A percentile compares a stretch with the other conserved stretches of the same genome.
These are phyloP conservation scores for Cyclotella sp. DNA, from an alignment of 108 stramenopile species.

Conservation along the genomic window DNA sequence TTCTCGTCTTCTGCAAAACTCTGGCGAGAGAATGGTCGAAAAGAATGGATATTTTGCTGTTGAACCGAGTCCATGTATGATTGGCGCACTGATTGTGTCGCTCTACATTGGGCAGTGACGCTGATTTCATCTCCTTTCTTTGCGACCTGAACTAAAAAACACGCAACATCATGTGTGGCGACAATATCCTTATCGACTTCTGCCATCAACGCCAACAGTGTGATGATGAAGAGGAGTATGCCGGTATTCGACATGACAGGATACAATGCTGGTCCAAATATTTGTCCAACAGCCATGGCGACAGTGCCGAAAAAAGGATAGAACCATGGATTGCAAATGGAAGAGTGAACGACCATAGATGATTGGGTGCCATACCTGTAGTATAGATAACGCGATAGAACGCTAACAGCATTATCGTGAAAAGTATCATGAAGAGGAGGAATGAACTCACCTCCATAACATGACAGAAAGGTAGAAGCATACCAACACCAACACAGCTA, in stretches of 20 bases:
- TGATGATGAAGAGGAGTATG: constrained; percentile 41
- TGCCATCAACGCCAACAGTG: constrained; percentile 48
- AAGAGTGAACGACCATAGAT: constrained; percentile 59
- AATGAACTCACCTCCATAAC: constrained; percentile 49
- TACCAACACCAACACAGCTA: constrained; percentile 39
- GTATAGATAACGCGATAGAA: background rate
- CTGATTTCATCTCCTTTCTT: constrained; percentile 47
- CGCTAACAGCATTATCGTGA: background rate
- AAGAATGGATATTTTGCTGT: background rate
- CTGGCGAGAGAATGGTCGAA: background rate
- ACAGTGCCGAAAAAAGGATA: constrained; percentile 49
- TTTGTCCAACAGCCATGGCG: constrained; percentile 46
- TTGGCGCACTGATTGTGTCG: background rate
- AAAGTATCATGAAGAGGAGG: background rate
- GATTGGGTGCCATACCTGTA: constrained; percentile 51
- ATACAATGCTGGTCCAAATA: constrained; percentile 40
- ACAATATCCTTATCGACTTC: constrained; percentile 64
- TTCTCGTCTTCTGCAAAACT: background rate
- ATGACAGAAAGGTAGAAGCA: constrained; percentile 49
- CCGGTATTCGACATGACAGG: constrained; percentile 51
- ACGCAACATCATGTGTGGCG: constrained; percentile 42
- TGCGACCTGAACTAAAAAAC: constrained; percentile 51
- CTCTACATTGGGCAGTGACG: constrained; percentile 11
- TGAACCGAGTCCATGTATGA: background rate
- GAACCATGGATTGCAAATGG: constrained; percentile 57